These are phyloP conservation scores for Thuja plicata DNA, from an alignment of 83 land plant species.

Conservation along the genomic window DNA sequence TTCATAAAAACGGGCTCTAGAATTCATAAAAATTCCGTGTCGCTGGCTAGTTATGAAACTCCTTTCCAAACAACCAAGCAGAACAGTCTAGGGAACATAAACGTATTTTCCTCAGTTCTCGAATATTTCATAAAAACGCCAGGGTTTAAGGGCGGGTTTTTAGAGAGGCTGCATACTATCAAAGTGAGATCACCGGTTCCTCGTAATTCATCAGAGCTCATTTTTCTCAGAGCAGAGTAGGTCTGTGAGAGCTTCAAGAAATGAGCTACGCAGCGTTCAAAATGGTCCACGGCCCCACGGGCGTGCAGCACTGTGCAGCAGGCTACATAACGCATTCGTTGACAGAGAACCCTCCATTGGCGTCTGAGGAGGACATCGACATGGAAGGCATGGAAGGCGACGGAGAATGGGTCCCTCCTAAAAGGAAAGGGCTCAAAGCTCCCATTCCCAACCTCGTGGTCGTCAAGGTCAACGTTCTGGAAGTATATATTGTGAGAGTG, in stretches of 20 bases:
- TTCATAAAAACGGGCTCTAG: too few species aligned
- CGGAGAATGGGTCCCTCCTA: slow-evolving; percentile 19
- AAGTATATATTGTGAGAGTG: slow-evolving; percentile 75
- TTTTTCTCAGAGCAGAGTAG: neutral
- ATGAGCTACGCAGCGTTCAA: slow-evolving; percentile 96
- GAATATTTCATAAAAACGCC: neutral
- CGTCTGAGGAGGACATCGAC: slow-evolving; percentile 16
- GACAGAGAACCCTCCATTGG: slow-evolving; percentile 31
- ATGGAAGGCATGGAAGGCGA: slow-evolving; percentile 49
- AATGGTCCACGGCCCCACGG: slow-evolving; percentile 88
- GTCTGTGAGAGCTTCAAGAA: slow-evolving; percentile 9
- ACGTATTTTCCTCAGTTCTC: neutral
- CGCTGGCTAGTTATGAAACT: too few species aligned
- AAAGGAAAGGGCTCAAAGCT: neutral
- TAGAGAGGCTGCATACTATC: neutral
- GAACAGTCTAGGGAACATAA: too few species aligned
- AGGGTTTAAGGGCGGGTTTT: neutral
- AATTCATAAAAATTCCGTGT: too few species aligned
- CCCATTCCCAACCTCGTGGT: slow-evolving; percentile 86
- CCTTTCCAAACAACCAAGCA: too few species aligned
- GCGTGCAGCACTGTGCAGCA: slow-evolving; percentile 75
- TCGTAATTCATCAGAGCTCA: neutral
- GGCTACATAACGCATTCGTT: slow-evolving; percentile 79
- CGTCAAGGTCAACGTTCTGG: slow-evolving; percentile 79
- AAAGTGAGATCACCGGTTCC: neutral